phyloP scores from a whole-genome alignment of 768 basidiomycete species.

The Terana coerulea region DNA sequence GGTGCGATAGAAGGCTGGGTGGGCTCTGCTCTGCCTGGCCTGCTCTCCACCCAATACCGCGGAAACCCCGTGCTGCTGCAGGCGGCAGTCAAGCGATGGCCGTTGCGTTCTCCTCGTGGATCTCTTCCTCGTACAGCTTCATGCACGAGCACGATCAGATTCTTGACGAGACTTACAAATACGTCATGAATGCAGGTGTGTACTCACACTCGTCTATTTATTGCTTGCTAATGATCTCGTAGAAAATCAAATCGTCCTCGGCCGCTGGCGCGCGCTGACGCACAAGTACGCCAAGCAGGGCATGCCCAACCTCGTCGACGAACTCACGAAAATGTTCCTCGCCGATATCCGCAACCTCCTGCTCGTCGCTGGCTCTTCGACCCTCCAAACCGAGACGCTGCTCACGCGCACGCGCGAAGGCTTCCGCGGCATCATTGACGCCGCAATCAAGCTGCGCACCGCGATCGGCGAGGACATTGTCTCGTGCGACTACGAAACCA shows the following conservation, averaged over 20 bases:
- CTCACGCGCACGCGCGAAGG: slow-evolving; percentile 11
- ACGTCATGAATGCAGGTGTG: slow-evolving; percentile 16
- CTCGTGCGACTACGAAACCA: slow-evolving; percentile 16
- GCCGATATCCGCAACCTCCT: slow-evolving; percentile 15
- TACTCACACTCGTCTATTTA: background rate
- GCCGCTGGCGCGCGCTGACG: slow-evolving; percentile 14
- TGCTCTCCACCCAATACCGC: slow-evolving; percentile 12
- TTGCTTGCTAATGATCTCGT: background rate
- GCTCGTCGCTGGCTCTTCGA: slow-evolving; percentile 12
- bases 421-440: slow-evolving; percentile 13
- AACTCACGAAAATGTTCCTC: slow-evolving; percentile 16
- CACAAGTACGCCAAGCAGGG: slow-evolving; percentile 16
- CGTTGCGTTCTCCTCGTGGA: slow-evolving; percentile 16
- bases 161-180: slow-evolving; percentile 16
- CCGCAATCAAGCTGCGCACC: slow-evolving; percentile 11
- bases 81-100: slow-evolving; percentile 15
- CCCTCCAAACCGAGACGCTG: slow-evolving; percentile 8
- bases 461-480: slow-evolving; percentile 16
- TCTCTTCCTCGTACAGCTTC: slow-evolving; percentile 16
- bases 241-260: slow-evolving; percentile 13
- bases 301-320: slow-evolving; percentile 16
- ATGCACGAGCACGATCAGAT: slow-evolving; percentile 17
- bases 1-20: slow-evolving; percentile 14
- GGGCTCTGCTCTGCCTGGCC: slow-evolving; percentile 10
- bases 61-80: slow-evolving; percentile 11